Percentiles rank a stretch among this genome's conserved stretches.
phyloP scores from a whole-genome alignment of 2,329 filamentous ascomycete species.

The Paecilomyces sp. region DNA sequence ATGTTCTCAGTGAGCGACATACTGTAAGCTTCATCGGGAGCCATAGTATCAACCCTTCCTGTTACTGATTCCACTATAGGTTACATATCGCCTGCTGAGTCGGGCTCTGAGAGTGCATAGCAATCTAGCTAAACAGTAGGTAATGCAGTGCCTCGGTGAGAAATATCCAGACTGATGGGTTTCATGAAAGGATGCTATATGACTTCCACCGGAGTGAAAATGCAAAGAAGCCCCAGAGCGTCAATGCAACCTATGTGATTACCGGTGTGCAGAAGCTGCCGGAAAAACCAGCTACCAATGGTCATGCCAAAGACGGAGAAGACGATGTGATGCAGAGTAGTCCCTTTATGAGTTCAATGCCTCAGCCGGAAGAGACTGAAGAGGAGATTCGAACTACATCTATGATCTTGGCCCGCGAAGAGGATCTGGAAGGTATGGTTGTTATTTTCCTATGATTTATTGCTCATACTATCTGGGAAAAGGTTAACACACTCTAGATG shows the following conservation, averaged over 20 bases:
- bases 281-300: conserved; percentile 29
- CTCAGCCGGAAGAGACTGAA: conserved; percentile 43
- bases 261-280: conserved; percentile 56
- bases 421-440: conserved; percentile 58
- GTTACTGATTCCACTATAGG: conserved; percentile 40
- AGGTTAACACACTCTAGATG: conserved; percentile 41
- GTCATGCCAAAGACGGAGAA: conserved; percentile 49
- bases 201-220: conserved; percentile 79
- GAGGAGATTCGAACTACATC: conserved; percentile 50
- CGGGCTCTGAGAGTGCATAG: conserved; percentile 76
- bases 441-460: neutral
- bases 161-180: conserved; percentile 5
- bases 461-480: neutral
- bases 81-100: conserved; percentile 81
- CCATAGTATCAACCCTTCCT: neutral
- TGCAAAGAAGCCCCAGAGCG: conserved; percentile 60
- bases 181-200: conserved; percentile 63
- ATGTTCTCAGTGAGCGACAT: conserved; percentile 68
- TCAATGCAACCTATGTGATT: conserved; percentile 91
- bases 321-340: conserved; percentile 57
- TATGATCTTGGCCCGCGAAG: conserved; percentile 64
- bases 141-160: conserved; percentile 5
- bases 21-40: conserved; percentile 47
- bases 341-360: conserved; percentile 60
- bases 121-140: conserved; percentile 82